Base-by-base conservation (phyloP, 2,329 filamentous ascomycete genomes). In the Ophiosphaerella narmari region DNA sequence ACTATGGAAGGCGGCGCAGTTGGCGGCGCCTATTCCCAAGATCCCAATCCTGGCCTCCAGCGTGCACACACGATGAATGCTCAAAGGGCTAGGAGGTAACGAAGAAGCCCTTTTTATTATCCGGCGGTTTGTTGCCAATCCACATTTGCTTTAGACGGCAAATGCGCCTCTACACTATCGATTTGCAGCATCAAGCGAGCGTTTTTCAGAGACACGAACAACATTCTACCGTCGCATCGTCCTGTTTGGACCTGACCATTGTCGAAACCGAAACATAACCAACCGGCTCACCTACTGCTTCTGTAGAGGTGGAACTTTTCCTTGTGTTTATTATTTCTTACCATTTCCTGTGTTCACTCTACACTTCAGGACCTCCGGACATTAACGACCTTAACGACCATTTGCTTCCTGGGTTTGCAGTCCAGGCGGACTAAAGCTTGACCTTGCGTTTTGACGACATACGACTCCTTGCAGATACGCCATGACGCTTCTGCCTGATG, bases 231-330 rank as follows among this genome's bases (percentile, higher is more conserved):
- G 36, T 50, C 52, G 41, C 48, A 52, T 52, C 37, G 91, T 59
- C 83, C 86, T 13, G 77, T 88, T 7, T 82, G 87, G 56, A 80
- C 82, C 1, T 77, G 78, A n/a, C 87, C 3, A 79, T 77, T 14
- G 85, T 33, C 73, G 44, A 26, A 48, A 32, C 26, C 38, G 26
- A 23, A 46, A 43, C 46, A 43, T 52, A 23, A 7, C 26, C 39
- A 38, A 29, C 35, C 43, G 38, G 39, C 23, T 31, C 43, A 47
- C 35, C 33, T 29, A 48, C 43, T 43, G 57, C 58, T 43, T 53
- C 57, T 50, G 56, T 47, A 31, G 26, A 35, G 38, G 43, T 41
- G 52, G 29, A 47, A 49, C 23, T 14, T 71, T 62, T 68, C 63
- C 50, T 71, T 66, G 57, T 63, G 66, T 71, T 38, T 58, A 63